Evolutionary conservation across 2,329 filamentous ascomycete genomes (phyloP).

Genomic region (Monilinia polystroma): DNA sequence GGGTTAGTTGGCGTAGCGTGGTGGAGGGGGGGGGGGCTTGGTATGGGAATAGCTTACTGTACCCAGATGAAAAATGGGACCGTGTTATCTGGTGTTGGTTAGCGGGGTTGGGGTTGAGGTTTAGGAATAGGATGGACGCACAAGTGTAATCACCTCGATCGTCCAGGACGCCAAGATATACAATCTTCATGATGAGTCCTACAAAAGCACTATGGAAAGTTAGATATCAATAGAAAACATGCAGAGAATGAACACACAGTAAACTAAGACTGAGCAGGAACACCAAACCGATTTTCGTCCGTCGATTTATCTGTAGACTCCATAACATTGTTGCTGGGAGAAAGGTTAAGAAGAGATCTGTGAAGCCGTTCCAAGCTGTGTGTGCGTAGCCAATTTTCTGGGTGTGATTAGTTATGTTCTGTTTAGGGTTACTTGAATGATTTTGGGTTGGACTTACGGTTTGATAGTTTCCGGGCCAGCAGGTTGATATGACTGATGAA

Average conservation of each 20-base stretch:
- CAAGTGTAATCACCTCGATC: constrained; percentile 28
- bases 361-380: constrained; percentile 21
- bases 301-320: constrained; percentile 26
- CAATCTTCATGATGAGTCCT: constrained; percentile 28
- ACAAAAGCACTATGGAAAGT: constrained; percentile 24
- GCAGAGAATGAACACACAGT: constrained; percentile 20
- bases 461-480: constrained; percentile 25
- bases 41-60: constrained; percentile 16
- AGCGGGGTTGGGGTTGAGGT: neutral
- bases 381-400: constrained; percentile 22
- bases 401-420: neutral
- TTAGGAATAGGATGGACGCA: neutral
- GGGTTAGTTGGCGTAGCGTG: too few species aligned
- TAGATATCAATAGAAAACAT: neutral
- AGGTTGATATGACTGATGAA: constrained; percentile 16
- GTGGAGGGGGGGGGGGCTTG: neutral
- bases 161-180: constrained; percentile 24
- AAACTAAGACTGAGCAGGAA: constrained; percentile 26
- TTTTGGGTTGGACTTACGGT: constrained; percentile 17
- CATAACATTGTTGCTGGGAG: constrained; percentile 27
- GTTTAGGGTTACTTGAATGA: too few species aligned
- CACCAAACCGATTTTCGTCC: constrained; percentile 25
- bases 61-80: constrained; percentile 29
- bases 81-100: constrained; percentile 10
- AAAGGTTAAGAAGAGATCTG: constrained; percentile 27